Evolutionary conservation across 1,139 yeast genomes (phyloP), one percentile per base, ranked within the genome.

Genomic region (Geotrichum macrosporum): DNA sequence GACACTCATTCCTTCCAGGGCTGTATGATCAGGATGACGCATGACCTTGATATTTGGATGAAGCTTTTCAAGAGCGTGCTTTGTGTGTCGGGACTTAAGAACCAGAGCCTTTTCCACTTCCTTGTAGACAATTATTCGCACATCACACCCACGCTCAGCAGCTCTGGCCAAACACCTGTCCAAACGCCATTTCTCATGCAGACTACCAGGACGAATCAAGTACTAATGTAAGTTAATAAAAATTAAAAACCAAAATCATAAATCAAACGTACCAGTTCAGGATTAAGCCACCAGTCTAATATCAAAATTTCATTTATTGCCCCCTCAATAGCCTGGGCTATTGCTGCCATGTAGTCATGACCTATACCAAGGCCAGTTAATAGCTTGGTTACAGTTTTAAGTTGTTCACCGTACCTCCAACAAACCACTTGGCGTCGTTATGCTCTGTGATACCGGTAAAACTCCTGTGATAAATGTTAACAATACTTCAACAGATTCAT

Each of bases 251-350:
- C 21, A 5, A n/a, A 5, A 5, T 2, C 8, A 27, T 8, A 15
- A 13, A 16, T 4, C 12, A 5, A 13, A 8, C 39, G 15, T 50
- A 50, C 53, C 10, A 78, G 56, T 55, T 78, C 83, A 0, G 84
- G 84, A 1, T 80, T 71, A 12, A 78, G 62, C 84, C 83, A 78
- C 84, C 84, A 78, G 58, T 78, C 84, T 57, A 78, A 82, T 41
- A 78, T 76, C 55, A 75, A 77, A 38, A 78, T 74, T 5, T 76
- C 80, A 62, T 78, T 81, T 53, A 75, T 75, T 1, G 84, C 83
- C 79, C 77, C 74, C 59, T 78, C 83, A 47, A 78, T 63, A 1
- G 82, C 83, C 1, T 80, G 69, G 3, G 81, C 76, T 3, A 76
- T 73, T 1, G 84, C 82, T 18, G 50, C 50, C 47, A 47, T 43